phyloP scores from a whole-genome alignment of 2,329 filamentous ascomycete species.

The Aschersonia sp. region DNA sequence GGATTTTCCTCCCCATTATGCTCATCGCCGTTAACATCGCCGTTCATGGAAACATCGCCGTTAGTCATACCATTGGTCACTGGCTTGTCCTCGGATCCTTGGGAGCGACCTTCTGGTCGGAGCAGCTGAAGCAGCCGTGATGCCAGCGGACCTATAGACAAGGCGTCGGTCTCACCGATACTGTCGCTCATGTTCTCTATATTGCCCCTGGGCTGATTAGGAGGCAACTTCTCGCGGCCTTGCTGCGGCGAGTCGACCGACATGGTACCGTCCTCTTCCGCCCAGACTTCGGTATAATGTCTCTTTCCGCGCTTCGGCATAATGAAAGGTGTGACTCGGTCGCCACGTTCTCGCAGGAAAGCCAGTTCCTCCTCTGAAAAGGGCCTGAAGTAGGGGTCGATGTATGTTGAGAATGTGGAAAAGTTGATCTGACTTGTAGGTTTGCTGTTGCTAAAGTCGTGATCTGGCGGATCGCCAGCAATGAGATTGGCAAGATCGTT shows the following conservation, averaged over 20 bases:
- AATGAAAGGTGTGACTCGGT: constrained; percentile 69
- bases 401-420: constrained; percentile 79
- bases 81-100: constrained; percentile 41
- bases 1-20: constrained; percentile 21
- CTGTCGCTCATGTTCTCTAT: constrained; percentile 82
- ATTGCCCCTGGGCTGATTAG: constrained; percentile 70
- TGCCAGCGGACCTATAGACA: constrained; percentile 79
- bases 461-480: constrained; percentile 78
- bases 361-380: constrained; percentile 89
- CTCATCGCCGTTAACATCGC: constrained; percentile 26
- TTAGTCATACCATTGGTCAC: constrained; percentile 35
- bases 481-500: constrained; percentile 74
- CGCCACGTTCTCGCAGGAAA: constrained; percentile 80
- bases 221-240: constrained; percentile 50
- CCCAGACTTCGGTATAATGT: constrained; percentile 84
- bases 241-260: constrained; percentile 52
- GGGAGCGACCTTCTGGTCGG: constrained; percentile 55
- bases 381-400: constrained; percentile 81
- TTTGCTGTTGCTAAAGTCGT: constrained; percentile 90
- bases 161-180: constrained; percentile 72
- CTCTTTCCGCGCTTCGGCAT: constrained; percentile 75
- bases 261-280: constrained; percentile 78
- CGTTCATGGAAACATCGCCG: constrained; percentile 40
- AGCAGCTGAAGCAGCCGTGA: constrained; percentile 68
- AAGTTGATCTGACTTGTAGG: constrained; percentile 89